Evolutionary conservation across 371 early-diverging fungal species (phyloP).

Genomic region (Syncephalastrum contaminatum): DNA sequence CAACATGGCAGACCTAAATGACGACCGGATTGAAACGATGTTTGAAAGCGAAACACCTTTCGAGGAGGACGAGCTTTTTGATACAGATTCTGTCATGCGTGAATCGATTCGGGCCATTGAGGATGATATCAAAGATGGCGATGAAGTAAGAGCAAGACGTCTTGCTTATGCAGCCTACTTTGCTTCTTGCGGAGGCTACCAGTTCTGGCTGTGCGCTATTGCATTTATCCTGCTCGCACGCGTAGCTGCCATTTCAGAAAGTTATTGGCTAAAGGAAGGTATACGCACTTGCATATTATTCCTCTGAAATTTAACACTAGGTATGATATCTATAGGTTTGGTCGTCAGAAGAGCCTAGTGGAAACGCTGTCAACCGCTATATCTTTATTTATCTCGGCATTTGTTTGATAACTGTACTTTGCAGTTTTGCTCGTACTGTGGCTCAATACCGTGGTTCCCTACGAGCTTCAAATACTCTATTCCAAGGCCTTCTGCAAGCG

Average conservation of each 20-base stretch:
- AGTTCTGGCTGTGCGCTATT: conserved; percentile 35
- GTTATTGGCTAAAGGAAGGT: conserved; percentile 56
- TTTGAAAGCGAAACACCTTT: conserved; percentile 25
- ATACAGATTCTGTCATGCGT: conserved; percentile 34
- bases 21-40: conserved; percentile 28
- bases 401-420: conserved; percentile 28
- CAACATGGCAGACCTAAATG: neutral
- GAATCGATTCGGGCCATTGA: conserved; percentile 27
- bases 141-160: conserved; percentile 16
- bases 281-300: conserved; percentile 8
- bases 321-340: conserved; percentile 23
- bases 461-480: conserved; percentile 62
- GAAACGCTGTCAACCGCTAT: conserved; percentile 23
- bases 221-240: conserved; percentile 36
- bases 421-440: conserved; percentile 51
- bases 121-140: conserved; percentile 5
- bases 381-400: conserved; percentile 34
- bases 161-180: conserved; percentile 43
- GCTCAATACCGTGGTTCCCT: conserved; percentile 62
- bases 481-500: conserved; percentile 52
- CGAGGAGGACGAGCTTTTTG: conserved; percentile 36
- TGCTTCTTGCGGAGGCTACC: conserved; percentile 46
- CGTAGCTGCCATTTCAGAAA: conserved; percentile 35
- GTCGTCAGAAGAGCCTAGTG: conserved; percentile 18
- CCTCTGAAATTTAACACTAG: too few species aligned